Evolutionary conservation across 176 grass and related monocot genomes (phyloP), one percentile per base, ranked within the genome.

Genomic region (Carex cristatella): DNA sequence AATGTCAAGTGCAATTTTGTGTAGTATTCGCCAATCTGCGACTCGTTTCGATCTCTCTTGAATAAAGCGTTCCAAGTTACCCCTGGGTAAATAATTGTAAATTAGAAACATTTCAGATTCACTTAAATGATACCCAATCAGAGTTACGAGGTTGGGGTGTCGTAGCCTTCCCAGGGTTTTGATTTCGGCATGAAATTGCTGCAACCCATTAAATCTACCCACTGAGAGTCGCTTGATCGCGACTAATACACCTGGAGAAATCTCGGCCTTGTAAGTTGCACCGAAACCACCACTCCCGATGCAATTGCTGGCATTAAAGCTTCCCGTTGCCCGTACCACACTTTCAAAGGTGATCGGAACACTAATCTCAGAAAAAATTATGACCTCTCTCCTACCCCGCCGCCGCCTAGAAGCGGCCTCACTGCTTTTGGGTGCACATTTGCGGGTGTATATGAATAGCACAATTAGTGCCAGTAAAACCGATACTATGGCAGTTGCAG

Each of bases 71-170:
- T 97, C 92, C 3, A 97, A 86, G 67, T 97, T 97, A 65, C 94
- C 94, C 69, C 94, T 91, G 18, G 94, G 91, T 67, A 97, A 87
- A 79, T 91, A 97, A 84, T 97, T 97, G 83, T 97, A 97, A 81
- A 97, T 97, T 40, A 97, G 89, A 91, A 94, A 97, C 94, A 94
- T 97, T 85, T 97, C 92, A 33, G 94, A 91, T 40, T 97, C 94
- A 59, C 94, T 88, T 79, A 97, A 88, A 94, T 97, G 94, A 85
- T 97, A 97, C 42, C 94, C 94, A 67, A 94, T 84, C 61, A 97
- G 89, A 19, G 94, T 97, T 85, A 97, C 94, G 81, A 97, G 92
- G 84, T 97, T 97, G 33, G 86, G 62, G 66, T 97, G 94, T n/a
- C 92, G 83, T 83, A 92, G 88, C 86, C 90, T 92, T 72, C 92